phyloP scores from a whole-genome alignment of 306 rosid species.

The Cyamopsis tetragonoloba region DNA sequence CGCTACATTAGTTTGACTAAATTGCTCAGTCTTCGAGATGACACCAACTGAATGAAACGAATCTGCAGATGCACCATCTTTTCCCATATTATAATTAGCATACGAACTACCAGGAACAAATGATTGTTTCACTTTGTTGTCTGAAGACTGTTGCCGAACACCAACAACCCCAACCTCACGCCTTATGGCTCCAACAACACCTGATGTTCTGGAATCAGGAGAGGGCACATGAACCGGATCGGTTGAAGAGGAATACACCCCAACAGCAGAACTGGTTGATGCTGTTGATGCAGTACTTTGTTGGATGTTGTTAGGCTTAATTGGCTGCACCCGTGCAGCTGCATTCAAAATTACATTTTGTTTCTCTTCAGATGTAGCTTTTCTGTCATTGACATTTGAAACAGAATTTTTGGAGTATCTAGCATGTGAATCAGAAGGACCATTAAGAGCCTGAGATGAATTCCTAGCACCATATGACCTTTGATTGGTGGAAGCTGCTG shows the following conservation, averaged over 20 bases:
- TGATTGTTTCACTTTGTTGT: conserved; percentile 45
- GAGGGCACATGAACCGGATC: conserved; percentile 99
- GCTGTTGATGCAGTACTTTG: conserved; percentile 44
- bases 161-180: conserved; percentile 98
- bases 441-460: conserved; percentile 42
- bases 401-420: conserved; percentile 40
- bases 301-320: conserved; percentile 46
- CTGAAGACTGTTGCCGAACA: conserved; percentile 70
- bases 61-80: conserved; percentile 58
- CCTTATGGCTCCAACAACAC: conserved; percentile 88
- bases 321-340: conserved; percentile 42
- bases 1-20: conserved; percentile 44
- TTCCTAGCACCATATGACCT: conserved; percentile 51
- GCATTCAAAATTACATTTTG: conserved; percentile 35
- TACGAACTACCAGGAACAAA: conserved; percentile 53
- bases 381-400: conserved; percentile 36
- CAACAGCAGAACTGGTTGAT: conserved; percentile 69
- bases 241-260: conserved; percentile 88
- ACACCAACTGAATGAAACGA: conserved; percentile 56
- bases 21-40: conserved; percentile 57
- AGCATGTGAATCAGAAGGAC: conserved; percentile 49
- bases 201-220: conserved; percentile 88
- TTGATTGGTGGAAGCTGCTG: conserved; percentile 48
- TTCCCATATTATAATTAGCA: conserved; percentile 49
- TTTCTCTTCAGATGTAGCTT: conserved; percentile 48